Percentiles rank a stretch among this genome's conserved stretches.
phyloP scores from a whole-genome alignment of 2,329 filamentous ascomycete genomes.

The Aureobasidium sp. region DNA sequence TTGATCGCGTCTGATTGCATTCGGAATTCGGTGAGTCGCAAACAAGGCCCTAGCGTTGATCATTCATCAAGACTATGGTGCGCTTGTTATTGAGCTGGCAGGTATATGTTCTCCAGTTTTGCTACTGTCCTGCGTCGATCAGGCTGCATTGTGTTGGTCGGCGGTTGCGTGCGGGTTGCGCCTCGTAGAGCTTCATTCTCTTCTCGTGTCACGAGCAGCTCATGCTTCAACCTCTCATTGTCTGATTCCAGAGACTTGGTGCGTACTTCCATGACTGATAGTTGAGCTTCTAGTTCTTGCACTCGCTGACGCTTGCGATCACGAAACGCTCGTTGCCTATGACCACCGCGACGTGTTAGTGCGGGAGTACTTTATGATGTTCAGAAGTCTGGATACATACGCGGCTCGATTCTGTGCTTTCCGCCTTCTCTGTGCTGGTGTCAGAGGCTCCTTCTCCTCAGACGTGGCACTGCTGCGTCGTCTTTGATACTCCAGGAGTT shows the following conservation, averaged over 20 bases:
- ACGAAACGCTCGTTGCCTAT: conserved; percentile 86
- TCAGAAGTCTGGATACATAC: conserved; percentile 38
- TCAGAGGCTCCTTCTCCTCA: conserved; percentile 38
- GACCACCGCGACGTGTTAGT: conserved; percentile 7
- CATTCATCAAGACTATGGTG: neutral
- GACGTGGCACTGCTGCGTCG: conserved; percentile 27
- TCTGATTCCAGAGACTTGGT: conserved; percentile 66
- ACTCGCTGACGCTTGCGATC: conserved; percentile 94
- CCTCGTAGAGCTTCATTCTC: conserved; percentile 75
- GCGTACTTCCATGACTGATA: conserved; percentile 66
- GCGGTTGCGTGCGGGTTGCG: neutral
- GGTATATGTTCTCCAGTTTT: neutral
- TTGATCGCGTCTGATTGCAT: neutral
- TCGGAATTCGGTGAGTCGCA: neutral
- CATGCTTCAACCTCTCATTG: conserved; percentile 77
- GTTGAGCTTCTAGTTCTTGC: conserved; percentile 82
- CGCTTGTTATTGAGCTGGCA: neutral
- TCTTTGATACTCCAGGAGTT: conserved; percentile 3
- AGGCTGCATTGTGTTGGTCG: neutral
- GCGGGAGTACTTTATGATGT: neutral
- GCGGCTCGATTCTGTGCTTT: conserved; percentile 67
- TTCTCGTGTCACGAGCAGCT: conserved; percentile 74
- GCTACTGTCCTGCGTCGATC: neutral
- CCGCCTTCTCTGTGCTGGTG: conserved; percentile 44
- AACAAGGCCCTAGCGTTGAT: neutral